Conservation (phyloP, 495 filamentous ascomycete species). For the Tuber umbilicatum region DNA sequence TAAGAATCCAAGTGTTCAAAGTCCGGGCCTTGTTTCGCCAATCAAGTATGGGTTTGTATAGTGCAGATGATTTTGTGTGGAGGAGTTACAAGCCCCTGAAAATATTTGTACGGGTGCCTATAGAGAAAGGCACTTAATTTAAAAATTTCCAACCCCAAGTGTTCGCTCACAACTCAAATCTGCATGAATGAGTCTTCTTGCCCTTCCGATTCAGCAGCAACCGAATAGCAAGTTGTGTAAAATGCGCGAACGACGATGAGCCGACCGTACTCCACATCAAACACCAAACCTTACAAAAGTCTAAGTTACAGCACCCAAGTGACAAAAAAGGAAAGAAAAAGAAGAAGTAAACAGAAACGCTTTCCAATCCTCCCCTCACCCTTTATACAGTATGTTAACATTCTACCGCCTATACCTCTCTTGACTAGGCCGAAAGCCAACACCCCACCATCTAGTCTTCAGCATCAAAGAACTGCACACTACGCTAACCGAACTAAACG, state of each 20-base stretch:
- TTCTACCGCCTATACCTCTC: constrained; percentile 15
- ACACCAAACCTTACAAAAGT: not conserved
- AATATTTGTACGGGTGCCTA: not conserved
- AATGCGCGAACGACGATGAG: not conserved
- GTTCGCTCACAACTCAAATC: not conserved
- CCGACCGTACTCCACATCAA: not conserved
- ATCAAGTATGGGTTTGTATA: not conserved
- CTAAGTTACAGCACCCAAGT: not conserved
- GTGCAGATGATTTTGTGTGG: not conserved
- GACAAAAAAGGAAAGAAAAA: constrained; percentile 6
- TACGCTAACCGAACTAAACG: constrained; percentile 74
- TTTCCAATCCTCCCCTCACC: not conserved
- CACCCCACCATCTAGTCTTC: constrained; percentile 47
- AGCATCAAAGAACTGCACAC: constrained; percentile 65
- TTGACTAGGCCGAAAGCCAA: constrained; percentile 47
- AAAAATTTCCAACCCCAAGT: not conserved
- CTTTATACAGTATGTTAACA: not conserved
- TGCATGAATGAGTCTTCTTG: not conserved
- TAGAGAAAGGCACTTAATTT: not conserved
- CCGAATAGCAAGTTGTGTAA: not conserved
- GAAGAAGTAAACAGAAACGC: constrained; percentile 3
- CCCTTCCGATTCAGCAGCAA: not conserved
- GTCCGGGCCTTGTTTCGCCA: not conserved
- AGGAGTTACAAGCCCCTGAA: not conserved
- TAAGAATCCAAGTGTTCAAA: not conserved